Evolutionary conservation across 2,329 filamentous ascomycete genomes (phyloP), one percentile per base, ranked within the genome.

Genomic region (Aspergillus sp.): DNA sequence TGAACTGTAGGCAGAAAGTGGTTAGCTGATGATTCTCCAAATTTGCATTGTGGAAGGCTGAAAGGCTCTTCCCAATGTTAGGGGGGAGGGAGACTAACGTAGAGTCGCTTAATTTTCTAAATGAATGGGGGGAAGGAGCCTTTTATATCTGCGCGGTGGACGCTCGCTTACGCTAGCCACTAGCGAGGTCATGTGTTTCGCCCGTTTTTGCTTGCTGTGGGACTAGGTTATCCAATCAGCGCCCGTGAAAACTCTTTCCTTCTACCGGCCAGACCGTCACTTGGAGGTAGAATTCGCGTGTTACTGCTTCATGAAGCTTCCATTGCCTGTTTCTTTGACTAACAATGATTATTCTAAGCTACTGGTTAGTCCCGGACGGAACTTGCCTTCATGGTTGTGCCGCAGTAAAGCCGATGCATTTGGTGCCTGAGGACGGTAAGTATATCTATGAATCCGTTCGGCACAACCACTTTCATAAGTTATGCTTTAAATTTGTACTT

Each of bases 71-170:
- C 49, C 54, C 58, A 69, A 62, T 53, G 65, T 71, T 70, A 59
- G 66, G 71, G 68, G 62, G 65, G 49, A 59, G 66, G 62, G 50
- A 57, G 63, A 74, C 74, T 66, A 68, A 77, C 71, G 76, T 77
- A 78, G 76, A 78, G 75, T 79, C 77, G 77, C 74, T 75, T 78
- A 66, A 73, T 74, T 73, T 69, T 71, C 64, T 64, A 71, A 71
- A 69, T 66, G 58, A 54, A 38, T 52, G 68, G 68, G 70, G 62
- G 38, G 1, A 8, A 11, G 8, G 30, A 19, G 19, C 23, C 44
- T 64, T 75, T 73, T 76, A 75, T 75, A 75, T 15, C 44, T 60
- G 25, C 6, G 1, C 10, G 17, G 23, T 10, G 21, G 44, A 13
- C 19, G 21, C 30, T 25, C 25, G 25, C 17, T 21, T 32, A 61